Base-by-base conservation (phyloP, 176 grass and related monocot genomes). In the Oryza glumipatula region DNA sequence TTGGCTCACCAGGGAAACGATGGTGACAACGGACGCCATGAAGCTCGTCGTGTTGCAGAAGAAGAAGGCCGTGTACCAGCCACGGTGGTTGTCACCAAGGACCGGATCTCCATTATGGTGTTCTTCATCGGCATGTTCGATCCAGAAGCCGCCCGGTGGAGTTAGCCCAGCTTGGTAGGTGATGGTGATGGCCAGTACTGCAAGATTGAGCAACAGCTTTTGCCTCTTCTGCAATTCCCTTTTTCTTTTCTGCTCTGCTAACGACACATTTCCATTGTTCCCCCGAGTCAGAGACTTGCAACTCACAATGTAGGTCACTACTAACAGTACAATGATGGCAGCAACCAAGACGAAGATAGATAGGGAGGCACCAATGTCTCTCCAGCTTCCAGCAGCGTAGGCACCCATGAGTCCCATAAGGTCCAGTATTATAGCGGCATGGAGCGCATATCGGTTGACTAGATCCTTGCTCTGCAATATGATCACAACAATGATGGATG, bases 121-220 rank as follows among this genome's bases (percentile, higher is more conserved):
- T 28, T 5, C n/a, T 0, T 32, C 9, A 4, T 33, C 41, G 0
- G 24, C 9, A 15, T 47, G 7, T 36, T 49, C 15, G 0, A 76
- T 14, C 86, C 86, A 88, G 41, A 88, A 39, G 14, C 32, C 86
- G 5, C 86, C 79, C 1, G 79, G 86, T 6, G 72, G 86, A 16
- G 63, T 88, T 49, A 88, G 45, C 12, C 86, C 86, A 2, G 79
- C 86, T 33, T 88, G 86, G 32, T 76, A 88, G 39, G 72, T 88
- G 28, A 81, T 11, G 16, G 54, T 76, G 1, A 45, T 79, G 4
- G 64, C 79, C 56, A 88, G 60, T 21, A 88, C 76, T 17, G 78
- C 78, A 7, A 88, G 23, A 1, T 82, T 49, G 45, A 88, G 65
- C 35, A 88, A 16, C 17, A 39, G 11, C 80, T 81, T 68, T 4